phyloP scores from a whole-genome alignment of 441 rosid genomes.

The Metrosideros polymorpha region DNA sequence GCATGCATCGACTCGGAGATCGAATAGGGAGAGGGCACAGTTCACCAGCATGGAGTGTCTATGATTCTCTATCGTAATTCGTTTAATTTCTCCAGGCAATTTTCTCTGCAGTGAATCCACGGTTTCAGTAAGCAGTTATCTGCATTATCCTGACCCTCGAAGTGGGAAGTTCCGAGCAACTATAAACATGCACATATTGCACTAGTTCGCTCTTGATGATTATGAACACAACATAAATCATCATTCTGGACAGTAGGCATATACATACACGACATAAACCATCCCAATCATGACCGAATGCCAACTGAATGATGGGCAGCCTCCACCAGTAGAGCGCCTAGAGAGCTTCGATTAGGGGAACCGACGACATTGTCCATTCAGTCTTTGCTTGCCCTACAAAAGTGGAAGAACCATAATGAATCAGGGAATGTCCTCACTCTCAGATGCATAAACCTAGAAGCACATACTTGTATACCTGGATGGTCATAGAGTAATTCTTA shows the following conservation, averaged over 20 bases:
- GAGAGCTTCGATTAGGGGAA: slow-evolving; percentile 12
- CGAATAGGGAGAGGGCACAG: not conserved
- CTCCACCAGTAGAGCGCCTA: not conserved
- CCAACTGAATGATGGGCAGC: not conserved
- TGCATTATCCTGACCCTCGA: not conserved
- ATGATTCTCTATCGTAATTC: too few relatives aligned
- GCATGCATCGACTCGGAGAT: not conserved
- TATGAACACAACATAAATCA: not conserved
- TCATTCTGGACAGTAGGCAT: not conserved
- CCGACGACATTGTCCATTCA: not conserved
- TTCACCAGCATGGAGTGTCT: not conserved
- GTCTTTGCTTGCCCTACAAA: slow-evolving; percentile 15
- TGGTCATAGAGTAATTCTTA: not conserved
- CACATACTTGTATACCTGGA: not conserved
- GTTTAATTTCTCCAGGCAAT: too few relatives aligned
- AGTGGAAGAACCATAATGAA: not conserved
- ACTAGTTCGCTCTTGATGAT: not conserved
- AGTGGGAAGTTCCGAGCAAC: not conserved
- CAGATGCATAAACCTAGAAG: not conserved
- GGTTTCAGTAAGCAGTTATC: not conserved
- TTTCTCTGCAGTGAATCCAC: not conserved
- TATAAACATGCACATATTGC: not conserved
- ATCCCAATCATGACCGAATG: not conserved
- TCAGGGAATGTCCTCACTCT: not conserved
- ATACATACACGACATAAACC: not conserved